phyloP scores from a whole-genome alignment of 495 filamentous ascomycete species.

The Neurospora sublineolata region DNA sequence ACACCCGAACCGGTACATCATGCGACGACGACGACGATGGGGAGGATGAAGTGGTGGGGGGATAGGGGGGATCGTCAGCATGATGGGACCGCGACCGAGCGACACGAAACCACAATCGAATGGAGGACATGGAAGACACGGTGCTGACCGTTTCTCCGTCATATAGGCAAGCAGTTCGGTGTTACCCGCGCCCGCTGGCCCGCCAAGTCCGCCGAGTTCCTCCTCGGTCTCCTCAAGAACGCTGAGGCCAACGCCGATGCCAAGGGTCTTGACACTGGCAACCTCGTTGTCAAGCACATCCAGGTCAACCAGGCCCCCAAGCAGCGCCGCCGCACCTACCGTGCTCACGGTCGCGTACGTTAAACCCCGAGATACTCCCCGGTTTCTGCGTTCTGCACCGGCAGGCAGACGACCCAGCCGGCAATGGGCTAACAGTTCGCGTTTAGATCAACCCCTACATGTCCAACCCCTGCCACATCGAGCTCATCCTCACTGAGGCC shows the following conservation, averaged over 20 bases:
- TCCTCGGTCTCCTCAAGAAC: slow-evolving; percentile 95
- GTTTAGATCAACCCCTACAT: slow-evolving; percentile 96
- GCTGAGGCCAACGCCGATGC: slow-evolving; percentile 98
- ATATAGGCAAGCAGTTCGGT: slow-evolving; percentile 92
- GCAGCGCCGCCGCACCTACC: slow-evolving; percentile 95
- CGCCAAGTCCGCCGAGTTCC: slow-evolving; percentile 95
- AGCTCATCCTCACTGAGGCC: slow-evolving; percentile 95
- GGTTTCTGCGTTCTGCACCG: neutral
- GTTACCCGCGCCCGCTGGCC: slow-evolving; percentile 96
- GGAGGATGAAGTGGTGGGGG: neutral
- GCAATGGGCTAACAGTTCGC: slow-evolving; percentile 13
- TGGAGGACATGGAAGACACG: neutral
- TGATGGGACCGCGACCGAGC: neutral
- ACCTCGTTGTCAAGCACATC: slow-evolving; percentile 97
- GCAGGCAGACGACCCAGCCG: slow-evolving; percentile 1
- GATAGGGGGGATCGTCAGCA: neutral
- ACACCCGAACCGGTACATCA: neutral
- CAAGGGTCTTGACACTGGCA: slow-evolving; percentile 96
- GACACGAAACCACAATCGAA: neutral
- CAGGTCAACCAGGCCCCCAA: slow-evolving; percentile 99
- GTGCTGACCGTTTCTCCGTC: slow-evolving; percentile 18
- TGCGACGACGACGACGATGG: neutral
- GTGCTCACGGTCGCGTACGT: slow-evolving; percentile 98
- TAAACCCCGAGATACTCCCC: neutral
- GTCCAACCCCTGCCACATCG: slow-evolving; percentile 99